Base-by-base conservation (phyloP, 352 stramenopile genomes). In the Aphanomyces astaci region DNA sequence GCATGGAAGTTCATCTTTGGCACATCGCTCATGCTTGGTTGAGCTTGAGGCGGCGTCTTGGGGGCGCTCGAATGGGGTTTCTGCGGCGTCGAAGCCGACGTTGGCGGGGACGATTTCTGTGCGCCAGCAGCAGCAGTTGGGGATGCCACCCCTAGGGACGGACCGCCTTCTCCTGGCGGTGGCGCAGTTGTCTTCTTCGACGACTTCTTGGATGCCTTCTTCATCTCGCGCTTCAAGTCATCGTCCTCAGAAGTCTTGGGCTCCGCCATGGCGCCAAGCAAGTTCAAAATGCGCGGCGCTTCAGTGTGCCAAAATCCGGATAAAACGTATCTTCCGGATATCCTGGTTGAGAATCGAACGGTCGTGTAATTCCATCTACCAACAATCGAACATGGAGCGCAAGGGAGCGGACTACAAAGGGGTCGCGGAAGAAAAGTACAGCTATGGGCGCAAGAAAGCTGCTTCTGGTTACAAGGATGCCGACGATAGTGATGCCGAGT, bases 1-100 rank as follows among this genome's bases (percentile, higher is more conserved):
- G 2, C 51, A 13, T 32, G 15, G 30, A 68, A 48, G 51, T 68
- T 68, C 62, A 68, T 68, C 32, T 62, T 68, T 4, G 62, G 62
- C 30, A 68, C 62, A 33, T 68, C 62, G 3, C 22, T 60, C 31
- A 60, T 51, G 48, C 28, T 52, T 5, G 62, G 45, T 25, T 43
- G 43, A 3, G 45, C 45, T 11, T n/a, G 22, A n/a, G 59, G 33
- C 15, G 43, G 53, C 28, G 53, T 46, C 17, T 62, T 62, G 2
- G 53, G 31, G 15, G 17, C 32, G 31, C 53, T 46, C 4, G 45
- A 53, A 27, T 7, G 45, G 7, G 45, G 45, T 53, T 53, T 53
- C 22, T 53, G 45, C 19, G 51, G 51, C n/a, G 51, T 59, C 17
- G 17, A 9, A 17, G 51, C 51, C 10, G 30, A 22, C 13, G 45